Evolutionary conservation across 208 protist genomes (phyloP).

Genomic region (Trypanosoma vivax): DNA sequence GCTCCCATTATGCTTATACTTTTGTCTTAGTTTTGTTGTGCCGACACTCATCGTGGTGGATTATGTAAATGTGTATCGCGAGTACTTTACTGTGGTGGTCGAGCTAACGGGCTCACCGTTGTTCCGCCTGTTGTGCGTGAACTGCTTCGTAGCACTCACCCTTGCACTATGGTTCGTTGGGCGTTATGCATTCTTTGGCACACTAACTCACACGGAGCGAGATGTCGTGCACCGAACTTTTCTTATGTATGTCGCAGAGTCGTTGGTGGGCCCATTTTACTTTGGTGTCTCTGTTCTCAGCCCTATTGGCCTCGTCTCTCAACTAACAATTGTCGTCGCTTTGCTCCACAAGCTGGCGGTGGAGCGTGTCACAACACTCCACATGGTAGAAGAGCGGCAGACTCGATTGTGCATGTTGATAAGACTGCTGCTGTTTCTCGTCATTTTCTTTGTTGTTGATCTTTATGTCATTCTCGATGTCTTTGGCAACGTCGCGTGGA

Average conservation of each 20-base stretch:
- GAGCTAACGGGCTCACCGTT: constrained; percentile 56
- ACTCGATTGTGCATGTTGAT: constrained; percentile 11
- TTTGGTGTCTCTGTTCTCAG: constrained; percentile 25
- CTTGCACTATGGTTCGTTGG: constrained; percentile 35
- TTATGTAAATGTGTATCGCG: constrained; percentile 49
- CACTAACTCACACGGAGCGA: constrained; percentile 35
- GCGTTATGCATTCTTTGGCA: constrained; percentile 59
- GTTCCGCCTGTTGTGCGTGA: constrained; percentile 49
- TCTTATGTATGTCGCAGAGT: constrained; percentile 55
- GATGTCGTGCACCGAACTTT: constrained; percentile 22
- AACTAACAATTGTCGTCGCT: constrained; percentile 35
- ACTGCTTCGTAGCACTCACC: constrained; percentile 25
- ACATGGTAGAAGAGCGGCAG: constrained; percentile 6
- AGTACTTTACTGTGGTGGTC: constrained; percentile 57
- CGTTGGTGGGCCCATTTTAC: constrained; percentile 35
- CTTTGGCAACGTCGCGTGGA: neutral
- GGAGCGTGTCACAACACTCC: constrained; percentile 40
- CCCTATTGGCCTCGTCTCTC: constrained; percentile 21
- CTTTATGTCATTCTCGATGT: constrained; percentile 19
- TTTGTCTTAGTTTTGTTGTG: constrained; percentile 37
- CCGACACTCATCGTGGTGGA: constrained; percentile 37
- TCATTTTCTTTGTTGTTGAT: constrained; percentile 11
- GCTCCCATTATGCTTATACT: constrained; percentile 25
- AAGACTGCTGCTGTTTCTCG: constrained; percentile 11
- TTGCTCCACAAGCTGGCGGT: constrained; percentile 56